A percentile compares a stretch with the other conserved stretches of the same genome.
Evolutionary conservation across 225 moss, liverwort and hornwort genomes (phyloP).

Genomic region (Polytrichum commune): DNA sequence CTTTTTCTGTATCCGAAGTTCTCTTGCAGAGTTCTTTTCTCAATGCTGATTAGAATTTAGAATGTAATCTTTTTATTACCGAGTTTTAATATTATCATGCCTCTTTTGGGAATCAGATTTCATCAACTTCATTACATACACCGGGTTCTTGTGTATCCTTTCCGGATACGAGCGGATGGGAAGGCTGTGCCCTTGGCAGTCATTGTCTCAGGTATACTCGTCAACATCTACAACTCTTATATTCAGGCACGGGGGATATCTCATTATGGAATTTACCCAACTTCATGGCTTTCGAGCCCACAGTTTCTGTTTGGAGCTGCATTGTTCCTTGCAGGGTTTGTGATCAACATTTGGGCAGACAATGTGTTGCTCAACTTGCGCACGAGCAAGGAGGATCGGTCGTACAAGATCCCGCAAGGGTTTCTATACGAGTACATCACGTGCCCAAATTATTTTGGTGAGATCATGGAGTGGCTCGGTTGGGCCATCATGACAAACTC

Average conservation of each 20-base stretch:
- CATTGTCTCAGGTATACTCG: constrained; percentile 33
- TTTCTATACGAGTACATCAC: constrained; percentile 65
- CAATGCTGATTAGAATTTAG: too few relatives aligned
- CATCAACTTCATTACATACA: constrained; percentile 86
- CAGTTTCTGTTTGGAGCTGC: constrained; percentile 61
- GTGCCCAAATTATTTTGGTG: constrained; percentile 79
- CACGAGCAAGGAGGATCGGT: constrained; percentile 52
- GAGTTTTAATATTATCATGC: too few relatives aligned
- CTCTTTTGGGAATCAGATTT: constrained; percentile 30
- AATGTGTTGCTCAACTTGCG: constrained; percentile 63
- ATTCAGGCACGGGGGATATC: constrained; percentile 86
- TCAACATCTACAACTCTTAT: constrained; percentile 70
- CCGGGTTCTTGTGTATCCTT: constrained; percentile 72
- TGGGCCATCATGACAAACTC: constrained; percentile 91
- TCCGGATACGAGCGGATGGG: constrained; percentile 77
- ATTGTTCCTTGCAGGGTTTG: constrained; percentile 58
- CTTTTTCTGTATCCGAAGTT: too few relatives aligned
- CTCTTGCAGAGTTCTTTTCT: too few relatives aligned
- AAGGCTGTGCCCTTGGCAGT: constrained; percentile 73
- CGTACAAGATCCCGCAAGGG: constrained; percentile 74
- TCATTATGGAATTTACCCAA: constrained; percentile 58
- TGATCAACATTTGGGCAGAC: constrained; percentile 83
- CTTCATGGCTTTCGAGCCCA: constrained; percentile 67
- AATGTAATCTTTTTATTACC: too few relatives aligned
- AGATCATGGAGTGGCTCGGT: constrained; percentile 85